phyloP scores from a whole-genome alignment of 345 rosid species.

The Eucalyptus leucophloia region DNA sequence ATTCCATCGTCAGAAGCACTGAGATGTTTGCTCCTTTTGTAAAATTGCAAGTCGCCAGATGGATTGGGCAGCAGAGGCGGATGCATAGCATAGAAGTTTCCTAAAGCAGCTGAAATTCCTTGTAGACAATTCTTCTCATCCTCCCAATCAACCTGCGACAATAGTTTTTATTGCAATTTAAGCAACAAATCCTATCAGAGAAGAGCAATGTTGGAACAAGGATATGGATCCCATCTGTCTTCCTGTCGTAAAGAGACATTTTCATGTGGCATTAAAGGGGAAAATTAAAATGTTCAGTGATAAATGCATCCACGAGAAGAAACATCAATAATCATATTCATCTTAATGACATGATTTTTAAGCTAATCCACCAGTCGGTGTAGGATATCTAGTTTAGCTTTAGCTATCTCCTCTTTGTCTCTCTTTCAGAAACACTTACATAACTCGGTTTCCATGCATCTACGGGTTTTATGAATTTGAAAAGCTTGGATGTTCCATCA shows the following conservation, averaged over 20 bases:
- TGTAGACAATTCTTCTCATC: slow-evolving; percentile 80
- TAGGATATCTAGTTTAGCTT: neutral
- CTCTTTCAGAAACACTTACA: neutral
- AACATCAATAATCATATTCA: neutral
- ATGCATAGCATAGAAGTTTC: slow-evolving; percentile 86
- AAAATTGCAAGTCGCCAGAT: slow-evolving; percentile 53
- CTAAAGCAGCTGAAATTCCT: slow-evolving; percentile 79
- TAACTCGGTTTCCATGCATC: neutral
- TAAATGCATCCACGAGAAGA: neutral
- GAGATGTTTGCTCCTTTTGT: slow-evolving; percentile 25
- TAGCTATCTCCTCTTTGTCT: neutral
- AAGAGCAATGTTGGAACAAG: neutral
- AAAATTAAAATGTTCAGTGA: neutral
- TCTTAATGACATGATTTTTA: neutral
- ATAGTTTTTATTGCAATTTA: neutral
- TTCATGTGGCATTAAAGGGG: neutral
- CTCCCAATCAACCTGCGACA: slow-evolving; percentile 74
- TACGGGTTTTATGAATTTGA: neutral
- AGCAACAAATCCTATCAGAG: neutral
- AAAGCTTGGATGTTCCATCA: neutral
- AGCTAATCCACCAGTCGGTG: neutral
- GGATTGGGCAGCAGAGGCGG: slow-evolving; percentile 89
- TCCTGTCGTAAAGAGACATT: neutral
- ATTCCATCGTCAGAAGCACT: slow-evolving; percentile 12
- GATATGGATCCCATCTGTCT: neutral